Evolutionary conservation across 176 grass and related monocot genomes (phyloP).

Genomic region (Eleusine indica): DNA sequence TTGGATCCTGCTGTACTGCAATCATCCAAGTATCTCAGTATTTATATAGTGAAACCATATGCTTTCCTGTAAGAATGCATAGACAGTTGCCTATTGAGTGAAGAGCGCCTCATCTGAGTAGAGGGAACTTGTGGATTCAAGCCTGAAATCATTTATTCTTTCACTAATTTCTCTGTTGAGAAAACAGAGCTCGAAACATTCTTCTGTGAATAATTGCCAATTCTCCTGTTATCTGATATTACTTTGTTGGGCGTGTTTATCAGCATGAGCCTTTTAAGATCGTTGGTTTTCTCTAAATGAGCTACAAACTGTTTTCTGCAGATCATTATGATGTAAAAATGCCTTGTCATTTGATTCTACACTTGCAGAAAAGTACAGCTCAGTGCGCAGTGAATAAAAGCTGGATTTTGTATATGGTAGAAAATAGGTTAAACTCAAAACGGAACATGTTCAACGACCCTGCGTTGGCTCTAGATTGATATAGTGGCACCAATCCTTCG

Average conservation of each 20-base stretch:
- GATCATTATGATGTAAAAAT: conserved; percentile 99
- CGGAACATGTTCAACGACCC: neutral
- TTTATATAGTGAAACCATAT: neutral
- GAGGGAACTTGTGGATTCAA: too few species aligned
- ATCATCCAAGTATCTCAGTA: neutral
- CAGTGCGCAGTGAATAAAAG: conserved; percentile 76
- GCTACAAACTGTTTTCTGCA: conserved; percentile 29
- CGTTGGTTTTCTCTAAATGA: neutral
- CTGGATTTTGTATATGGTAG: conserved; percentile 47
- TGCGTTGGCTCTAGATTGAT: neutral
- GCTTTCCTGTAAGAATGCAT: neutral
- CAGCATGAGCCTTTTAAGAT: neutral
- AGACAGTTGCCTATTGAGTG: neutral
- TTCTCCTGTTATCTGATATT: neutral
- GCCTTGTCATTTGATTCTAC: conserved; percentile 99
- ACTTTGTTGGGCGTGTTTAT: neutral
- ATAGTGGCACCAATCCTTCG: neutral
- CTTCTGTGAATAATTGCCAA: neutral
- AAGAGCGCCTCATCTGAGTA: too few species aligned
- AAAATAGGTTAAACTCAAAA: conserved; percentile 32
- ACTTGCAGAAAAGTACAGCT: conserved; percentile 93
- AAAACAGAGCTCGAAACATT: neutral
- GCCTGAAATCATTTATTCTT: too few species aligned
- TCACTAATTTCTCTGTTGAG: neutral
- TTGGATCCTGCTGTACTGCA: neutral